Evolutionary conservation across 2,329 filamentous ascomycete species (phyloP).

Genomic region (Aspergillus tubingensis): DNA sequence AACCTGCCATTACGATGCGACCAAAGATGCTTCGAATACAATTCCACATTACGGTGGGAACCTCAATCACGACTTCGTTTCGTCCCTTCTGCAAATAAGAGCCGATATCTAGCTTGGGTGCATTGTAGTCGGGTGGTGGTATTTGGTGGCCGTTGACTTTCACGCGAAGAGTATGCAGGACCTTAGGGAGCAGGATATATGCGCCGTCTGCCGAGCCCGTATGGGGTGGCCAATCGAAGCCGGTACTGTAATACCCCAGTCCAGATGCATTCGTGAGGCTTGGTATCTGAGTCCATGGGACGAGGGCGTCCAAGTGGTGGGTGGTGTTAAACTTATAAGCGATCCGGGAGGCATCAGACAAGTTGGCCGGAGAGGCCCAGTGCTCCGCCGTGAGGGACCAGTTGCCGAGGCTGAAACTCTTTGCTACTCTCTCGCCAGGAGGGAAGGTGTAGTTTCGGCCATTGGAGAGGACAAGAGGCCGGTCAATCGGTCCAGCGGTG

Average conservation of each 20-base stretch:
- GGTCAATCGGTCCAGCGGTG: too few species aligned
- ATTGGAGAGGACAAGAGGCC: constrained; percentile 12
- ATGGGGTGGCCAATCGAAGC: constrained; percentile 16
- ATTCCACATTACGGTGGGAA: constrained; percentile 26
- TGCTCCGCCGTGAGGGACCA: constrained; percentile 23
- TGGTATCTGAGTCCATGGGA: constrained; percentile 24
- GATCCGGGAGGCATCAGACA: constrained; percentile 20
- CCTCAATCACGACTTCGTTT: constrained; percentile 18
- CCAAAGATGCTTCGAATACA: constrained; percentile 17
- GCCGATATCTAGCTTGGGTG: constrained; percentile 15
- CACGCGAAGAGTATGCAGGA: constrained; percentile 16
- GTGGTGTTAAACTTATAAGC: constrained; percentile 25
- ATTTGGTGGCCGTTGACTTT: constrained; percentile 20
- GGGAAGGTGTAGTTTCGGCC: constrained; percentile 10
- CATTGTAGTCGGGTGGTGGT: constrained; percentile 18
- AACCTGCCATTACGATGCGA: too few species aligned
- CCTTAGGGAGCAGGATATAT: constrained; percentile 22
- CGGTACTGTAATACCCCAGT: constrained; percentile 24
- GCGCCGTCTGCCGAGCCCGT: constrained; percentile 15
- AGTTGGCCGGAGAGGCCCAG: constrained; percentile 23
- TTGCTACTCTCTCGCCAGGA: background rate
- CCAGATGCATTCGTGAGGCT: constrained; percentile 21
- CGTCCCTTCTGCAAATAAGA: constrained; percentile 12
- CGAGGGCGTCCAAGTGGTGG: constrained; percentile 19
- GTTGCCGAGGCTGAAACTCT: constrained; percentile 8